Base-by-base conservation (phyloP, 2,329 filamentous ascomycete genomes). In the Zarea fungicola region DNA sequence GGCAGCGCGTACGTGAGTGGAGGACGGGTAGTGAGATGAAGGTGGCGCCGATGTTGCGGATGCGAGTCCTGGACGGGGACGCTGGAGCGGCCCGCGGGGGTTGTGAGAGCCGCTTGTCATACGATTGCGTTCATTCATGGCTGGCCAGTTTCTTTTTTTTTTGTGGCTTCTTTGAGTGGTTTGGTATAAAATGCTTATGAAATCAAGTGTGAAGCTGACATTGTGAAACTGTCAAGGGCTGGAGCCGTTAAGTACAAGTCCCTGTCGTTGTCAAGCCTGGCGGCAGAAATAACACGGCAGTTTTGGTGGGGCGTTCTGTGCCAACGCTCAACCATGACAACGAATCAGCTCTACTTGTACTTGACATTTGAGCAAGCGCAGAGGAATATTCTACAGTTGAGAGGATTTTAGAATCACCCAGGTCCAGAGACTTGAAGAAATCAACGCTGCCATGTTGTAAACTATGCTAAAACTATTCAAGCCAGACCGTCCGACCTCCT, bases 401-500 rank as follows among this genome's bases (percentile, higher is more conserved):
- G n/a, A n/a, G n/a, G n/a, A n/a, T n/a, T n/a, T n/a, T n/a, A n/a
- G n/a, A n/a, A n/a, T n/a, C n/a, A n/a, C n/a, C n/a, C n/a, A n/a
- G n/a, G n/a, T n/a, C n/a, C n/a, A n/a, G n/a, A n/a, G n/a, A n/a
- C n/a, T n/a, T 36, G 23, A 25, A 25, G 44, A 49, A 31, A 19
- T 44, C 48, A 49, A 49, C 48, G 48, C 48, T 49, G 31, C 16
- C 48, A 49, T 49, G 32, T 49, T 49, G 34, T 26, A 31, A 37
- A 44, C 32, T 49, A 49, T 49, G 48, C 48, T 49, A 49, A 44
- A 49, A 43, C 48, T 49, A 48, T 48, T 35, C 45, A 41, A 41
- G 13, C 28, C 37, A 28, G 7, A 26, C 21, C 47, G 11, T n/a
- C 40, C 45, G 21, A 48, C 23, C 18, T n/a, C 32, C 21, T 34